Evolutionary conservation across 2,329 filamentous ascomycete species (phyloP).

Genomic region (Colletotrichum sp.): DNA sequence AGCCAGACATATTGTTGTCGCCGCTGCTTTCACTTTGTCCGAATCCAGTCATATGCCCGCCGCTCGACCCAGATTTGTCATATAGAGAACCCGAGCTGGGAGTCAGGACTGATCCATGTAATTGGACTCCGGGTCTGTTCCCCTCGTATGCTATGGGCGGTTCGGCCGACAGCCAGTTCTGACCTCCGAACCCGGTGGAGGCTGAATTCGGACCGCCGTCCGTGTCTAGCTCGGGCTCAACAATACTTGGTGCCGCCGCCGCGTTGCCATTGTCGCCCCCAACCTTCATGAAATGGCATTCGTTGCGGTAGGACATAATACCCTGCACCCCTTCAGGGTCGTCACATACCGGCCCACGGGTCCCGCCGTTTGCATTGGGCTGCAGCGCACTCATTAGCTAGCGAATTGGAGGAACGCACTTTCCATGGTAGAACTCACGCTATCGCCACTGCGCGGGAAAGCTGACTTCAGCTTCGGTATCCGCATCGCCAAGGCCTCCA

Average conservation of each 20-base stretch:
- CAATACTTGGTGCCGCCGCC: constrained; percentile 42
- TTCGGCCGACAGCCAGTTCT: constrained; percentile 45
- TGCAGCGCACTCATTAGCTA: constrained; percentile 28
- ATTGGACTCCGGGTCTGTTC: constrained; percentile 16
- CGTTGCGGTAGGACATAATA: constrained; percentile 49
- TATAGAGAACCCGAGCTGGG: constrained; percentile 29
- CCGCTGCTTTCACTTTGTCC: constrained; percentile 47
- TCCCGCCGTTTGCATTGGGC: constrained; percentile 29
- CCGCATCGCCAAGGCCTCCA: constrained; percentile 73
- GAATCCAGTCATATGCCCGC: constrained; percentile 39
- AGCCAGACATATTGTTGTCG: constrained; percentile 50
- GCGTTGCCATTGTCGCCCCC: constrained; percentile 45
- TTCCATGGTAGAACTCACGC: constrained; percentile 44
- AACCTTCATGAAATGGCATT: constrained; percentile 48
- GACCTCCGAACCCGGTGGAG: constrained; percentile 32
- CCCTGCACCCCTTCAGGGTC: constrained; percentile 36
- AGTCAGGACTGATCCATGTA: constrained; percentile 15
- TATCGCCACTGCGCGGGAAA: constrained; percentile 58
- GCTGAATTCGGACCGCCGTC: constrained; percentile 20
- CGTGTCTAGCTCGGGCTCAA: constrained; percentile 39
- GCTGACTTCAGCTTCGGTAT: constrained; percentile 62
- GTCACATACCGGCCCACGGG: constrained; percentile 34
- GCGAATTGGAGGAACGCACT: background rate
- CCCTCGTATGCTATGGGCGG: constrained; percentile 37
- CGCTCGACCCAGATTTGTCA: constrained; percentile 32